Conservation (phyloP, 305 asterid genomes). For the Galium porrigens region DNA sequence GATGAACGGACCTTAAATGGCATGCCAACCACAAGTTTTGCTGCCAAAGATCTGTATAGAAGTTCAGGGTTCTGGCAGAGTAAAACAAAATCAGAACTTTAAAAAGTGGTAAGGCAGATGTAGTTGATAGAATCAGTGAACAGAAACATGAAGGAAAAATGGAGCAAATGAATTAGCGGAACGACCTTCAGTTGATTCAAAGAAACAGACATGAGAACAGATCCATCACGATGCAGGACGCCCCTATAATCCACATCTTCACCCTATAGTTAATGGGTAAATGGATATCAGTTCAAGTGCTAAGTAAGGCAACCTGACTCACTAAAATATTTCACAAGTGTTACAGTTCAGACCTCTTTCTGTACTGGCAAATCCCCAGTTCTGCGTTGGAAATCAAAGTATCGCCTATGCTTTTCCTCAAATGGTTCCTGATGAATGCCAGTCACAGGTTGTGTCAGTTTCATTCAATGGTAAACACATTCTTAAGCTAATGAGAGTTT, state of each 20-base stretch:
- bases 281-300: conserved; percentile 13
- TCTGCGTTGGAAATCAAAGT: conserved; percentile 94
- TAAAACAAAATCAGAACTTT: conserved; percentile 8
- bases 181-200: conserved; percentile 85
- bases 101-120: conserved; percentile 2
- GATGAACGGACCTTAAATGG: conserved; percentile 61
- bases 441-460: conserved; percentile 8
- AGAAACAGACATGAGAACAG: conserved; percentile 84
- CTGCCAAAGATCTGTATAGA: conserved; percentile 74
- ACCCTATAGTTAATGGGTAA: conserved; percentile 38
- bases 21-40: conserved; percentile 88
- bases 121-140: neutral
- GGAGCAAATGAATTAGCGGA: neutral
- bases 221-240: conserved; percentile 96
- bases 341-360: conserved; percentile 49
- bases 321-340: neutral
- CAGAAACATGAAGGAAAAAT: neutral
- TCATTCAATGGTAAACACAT: conserved; percentile 14
- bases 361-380: conserved; percentile 89
- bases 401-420: conserved; percentile 81
- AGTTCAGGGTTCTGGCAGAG: conserved; percentile 63
- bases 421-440: conserved; percentile 51
- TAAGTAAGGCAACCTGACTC: conserved; percentile 9
- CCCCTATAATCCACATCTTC: conserved; percentile 97
- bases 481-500: conserved; percentile 11